Base-by-base conservation (phyloP, 2,329 filamentous ascomycete species). In the Neobulgaria alba region DNA sequence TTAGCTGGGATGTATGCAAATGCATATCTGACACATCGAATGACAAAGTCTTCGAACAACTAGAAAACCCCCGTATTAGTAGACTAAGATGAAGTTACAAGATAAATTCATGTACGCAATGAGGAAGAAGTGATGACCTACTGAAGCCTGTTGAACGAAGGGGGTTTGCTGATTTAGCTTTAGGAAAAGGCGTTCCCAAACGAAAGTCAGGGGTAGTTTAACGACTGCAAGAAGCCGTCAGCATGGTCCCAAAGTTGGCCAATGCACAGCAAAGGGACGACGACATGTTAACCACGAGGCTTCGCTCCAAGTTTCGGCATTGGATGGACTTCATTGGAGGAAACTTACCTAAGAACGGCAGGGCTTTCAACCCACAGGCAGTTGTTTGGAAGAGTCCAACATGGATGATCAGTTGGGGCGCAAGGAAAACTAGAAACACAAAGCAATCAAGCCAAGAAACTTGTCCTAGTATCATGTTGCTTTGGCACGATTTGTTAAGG, bases 361-460 rank as follows among this genome's bases (percentile, higher is more conserved):
- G 63, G 12, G 76, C 75, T 52, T 68, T 67, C 38, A 85, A 41
- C 10, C 71, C 72, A 57, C 78, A 80, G 48, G 63, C 55, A 19
- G 75, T 55, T 1, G 80, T 79, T 36, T 67, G 64, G 41, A 79
- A 61, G 12, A 85, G 55, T 19, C 83, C 82, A 46, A 80, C 78
- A 42, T 80, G 74, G 48, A 79, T 63, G 23, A 90, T 64, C 29
- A 92, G 66, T 61, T 89, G 82, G 3, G 82, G 83, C 3, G 77
- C 66, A 10, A 90, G 71, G 54, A 85, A 80, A 31, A 81, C 38
- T 36, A 84, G 71, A 56, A 89, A 92, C 43, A 79, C 75, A 20
- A 82, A 42, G 64, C 83, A 88, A 65, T 92, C 86, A 19, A 87
- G 59, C 61, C 82, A 82, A 5, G 80, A 85, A 33, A 92, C 75